phyloP scores from a whole-genome alignment of 164 flowering plant genomes.

The Paratinospora sagittata region DNA sequence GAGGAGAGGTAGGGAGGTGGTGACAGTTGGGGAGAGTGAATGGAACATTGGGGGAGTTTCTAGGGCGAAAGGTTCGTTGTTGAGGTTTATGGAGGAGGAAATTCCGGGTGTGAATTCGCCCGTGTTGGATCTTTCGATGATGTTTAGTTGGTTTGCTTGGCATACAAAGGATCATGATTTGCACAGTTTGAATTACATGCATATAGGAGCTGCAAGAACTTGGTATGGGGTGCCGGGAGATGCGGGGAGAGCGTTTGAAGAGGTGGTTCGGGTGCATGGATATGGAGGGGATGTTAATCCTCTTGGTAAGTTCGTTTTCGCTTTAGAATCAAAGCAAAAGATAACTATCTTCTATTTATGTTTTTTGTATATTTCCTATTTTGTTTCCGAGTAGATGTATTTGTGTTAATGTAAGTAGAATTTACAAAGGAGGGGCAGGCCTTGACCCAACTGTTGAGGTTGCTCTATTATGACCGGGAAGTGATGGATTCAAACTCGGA shows the following conservation, averaged over 20 bases:
- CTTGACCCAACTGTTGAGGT: too few species aligned
- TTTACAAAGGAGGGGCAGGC: too few species aligned
- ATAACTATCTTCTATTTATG: not conserved
- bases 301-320: conserved; percentile 53
- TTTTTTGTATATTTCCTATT: not conserved
- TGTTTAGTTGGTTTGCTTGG: conserved; percentile 99
- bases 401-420: too few species aligned
- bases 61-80: conserved; percentile 68
- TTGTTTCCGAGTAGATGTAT: not conserved
- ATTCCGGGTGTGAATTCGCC: conserved; percentile 97
- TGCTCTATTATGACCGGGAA: too few species aligned
- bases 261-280: conserved; percentile 77
- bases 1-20: conserved; percentile 32
- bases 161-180: conserved; percentile 98
- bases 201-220: conserved; percentile 85
- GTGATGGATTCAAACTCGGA: too few species aligned
- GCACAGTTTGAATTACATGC: conserved; percentile 94
- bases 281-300: conserved; percentile 94
- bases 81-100: conserved; percentile 97
- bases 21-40: conserved; percentile 60
- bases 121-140: conserved; percentile 88
- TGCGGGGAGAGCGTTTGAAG: conserved; percentile 87
- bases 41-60: conserved; percentile 96
- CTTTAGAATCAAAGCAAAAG: too few species aligned
- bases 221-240: conserved; percentile 98